A percentile compares a stretch with the other conserved stretches of the same genome.
These are phyloP conservation scores for Aspergillus aculeatus DNA, from an alignment of 2,329 filamentous ascomycete genomes.

Conservation along the genomic window DNA sequence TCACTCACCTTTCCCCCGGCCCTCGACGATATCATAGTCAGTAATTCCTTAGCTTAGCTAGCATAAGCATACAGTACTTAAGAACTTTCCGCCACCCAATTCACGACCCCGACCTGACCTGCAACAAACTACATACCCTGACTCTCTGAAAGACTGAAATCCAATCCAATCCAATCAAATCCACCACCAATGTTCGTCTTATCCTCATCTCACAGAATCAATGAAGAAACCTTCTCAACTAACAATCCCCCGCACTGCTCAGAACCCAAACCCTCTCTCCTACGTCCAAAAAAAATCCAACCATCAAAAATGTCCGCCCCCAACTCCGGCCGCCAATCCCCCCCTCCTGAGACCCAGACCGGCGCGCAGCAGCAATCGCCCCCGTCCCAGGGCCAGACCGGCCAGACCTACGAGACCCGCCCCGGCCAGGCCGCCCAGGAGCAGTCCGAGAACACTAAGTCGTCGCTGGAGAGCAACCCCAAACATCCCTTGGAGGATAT, in stretches of 20 bases:
- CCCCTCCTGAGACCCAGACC: slow-evolving; percentile 66
- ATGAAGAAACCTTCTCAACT: too few species aligned
- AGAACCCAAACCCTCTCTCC: neutral
- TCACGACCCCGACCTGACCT: too few species aligned
- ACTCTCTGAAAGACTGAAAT: too few species aligned
- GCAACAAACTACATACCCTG: too few species aligned
- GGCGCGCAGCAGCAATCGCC: slow-evolving; percentile 62
- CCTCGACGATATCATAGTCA: too few species aligned
- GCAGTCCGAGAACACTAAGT: slow-evolving; percentile 14
- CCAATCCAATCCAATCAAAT: too few species aligned
- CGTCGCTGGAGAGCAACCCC: slow-evolving; percentile 42
- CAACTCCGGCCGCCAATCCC: slow-evolving; percentile 71
- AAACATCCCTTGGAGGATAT: slow-evolving; percentile 40
- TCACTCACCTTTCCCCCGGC: too few species aligned
- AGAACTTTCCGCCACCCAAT: neutral
- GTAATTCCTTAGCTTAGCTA: neutral
- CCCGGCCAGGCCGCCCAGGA: slow-evolving; percentile 26
- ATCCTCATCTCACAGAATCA: too few species aligned
- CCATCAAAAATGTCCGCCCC: slow-evolving; percentile 57
- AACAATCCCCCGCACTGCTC: neutral
- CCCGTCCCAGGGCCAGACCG: slow-evolving; percentile 58
- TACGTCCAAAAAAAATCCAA: neutral
- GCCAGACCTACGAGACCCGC: slow-evolving; percentile 35
- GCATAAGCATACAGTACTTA: neutral
- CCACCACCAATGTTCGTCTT: too few species aligned